Conservation (phyloP, 345 rosid genomes). For the Raphanus sativus region DNA sequence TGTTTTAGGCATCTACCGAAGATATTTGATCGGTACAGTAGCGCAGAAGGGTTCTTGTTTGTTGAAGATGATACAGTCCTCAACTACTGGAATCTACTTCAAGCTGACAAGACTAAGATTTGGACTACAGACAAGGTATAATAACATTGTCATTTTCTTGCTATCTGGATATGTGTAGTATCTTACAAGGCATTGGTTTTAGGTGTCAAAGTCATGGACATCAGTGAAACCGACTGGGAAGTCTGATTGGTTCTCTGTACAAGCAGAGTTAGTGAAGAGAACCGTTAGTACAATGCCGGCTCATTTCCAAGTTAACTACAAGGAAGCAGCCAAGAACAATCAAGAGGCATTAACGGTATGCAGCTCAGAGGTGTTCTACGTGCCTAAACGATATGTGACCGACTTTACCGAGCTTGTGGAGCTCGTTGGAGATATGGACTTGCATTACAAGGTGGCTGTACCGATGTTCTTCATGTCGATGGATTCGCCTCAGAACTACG, state of each 20-base stretch:
- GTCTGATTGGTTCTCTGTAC: conserved; percentile 69
- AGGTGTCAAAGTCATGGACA: conserved; percentile 91
- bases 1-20: conserved; percentile 69
- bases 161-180: neutral
- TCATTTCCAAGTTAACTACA: conserved; percentile 92
- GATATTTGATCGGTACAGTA: conserved; percentile 66
- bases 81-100: conserved; percentile 95
- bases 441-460: conserved; percentile 86
- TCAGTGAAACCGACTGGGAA: conserved; percentile 52
- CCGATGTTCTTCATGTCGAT: conserved; percentile 94
- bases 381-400: conserved; percentile 54
- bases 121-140: conserved; percentile 94
- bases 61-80: conserved; percentile 93
- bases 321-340: conserved; percentile 61
- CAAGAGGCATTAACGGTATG: conserved; percentile 58
- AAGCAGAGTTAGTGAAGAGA: conserved; percentile 72
- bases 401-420: conserved; percentile 86
- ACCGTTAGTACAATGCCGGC: conserved; percentile 80
- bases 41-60: conserved; percentile 92
- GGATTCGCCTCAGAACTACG: conserved; percentile 86
- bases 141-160: neutral
- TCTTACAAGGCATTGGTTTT: conserved; percentile 12
- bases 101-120: conserved; percentile 85
- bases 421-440: conserved; percentile 66
- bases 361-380: conserved; percentile 88